Percentiles rank a stretch among this genome's conserved stretches.
These are phyloP conservation scores for Sarocladium oryzae DNA, from an alignment of 2,329 filamentous ascomycete species.

Conservation along the genomic window DNA sequence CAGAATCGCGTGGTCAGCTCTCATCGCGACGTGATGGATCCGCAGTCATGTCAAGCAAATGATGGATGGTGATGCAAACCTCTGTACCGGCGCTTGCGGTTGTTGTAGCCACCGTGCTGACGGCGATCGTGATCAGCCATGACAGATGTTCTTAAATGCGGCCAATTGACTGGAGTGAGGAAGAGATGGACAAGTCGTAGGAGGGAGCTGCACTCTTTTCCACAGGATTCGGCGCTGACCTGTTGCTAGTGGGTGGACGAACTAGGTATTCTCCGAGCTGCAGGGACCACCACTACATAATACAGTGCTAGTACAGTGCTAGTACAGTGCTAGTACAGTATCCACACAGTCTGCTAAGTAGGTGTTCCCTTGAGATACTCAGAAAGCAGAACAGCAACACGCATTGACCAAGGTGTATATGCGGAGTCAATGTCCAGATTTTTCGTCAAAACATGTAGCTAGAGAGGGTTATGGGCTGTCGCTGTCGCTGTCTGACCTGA, in stretches of 20 bases:
- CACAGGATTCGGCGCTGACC: neutral
- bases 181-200: neutral
- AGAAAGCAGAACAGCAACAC: no score
- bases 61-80: no score
- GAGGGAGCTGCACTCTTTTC: neutral
- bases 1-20: constrained; percentile 20
- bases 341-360: no score
- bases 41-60: no score
- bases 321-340: neutral
- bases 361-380: no score
- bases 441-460: no score
- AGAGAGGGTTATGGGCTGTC: no score
- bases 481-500: no score
- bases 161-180: constrained; percentile 6
- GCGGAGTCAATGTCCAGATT: no score
- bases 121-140: constrained; percentile 55
- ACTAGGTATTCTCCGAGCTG: neutral
- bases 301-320: neutral
- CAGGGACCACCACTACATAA: neutral
- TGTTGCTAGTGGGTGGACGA: neutral
- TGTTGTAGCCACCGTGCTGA: constrained; percentile 46
- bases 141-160: constrained; percentile 9
- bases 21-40: neutral
- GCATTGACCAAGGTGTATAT: no score
- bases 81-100: constrained; percentile 73